Base-by-base conservation (phyloP, 768 basidiomycete species). In the Pilatotrama ljubarskyi region DNA sequence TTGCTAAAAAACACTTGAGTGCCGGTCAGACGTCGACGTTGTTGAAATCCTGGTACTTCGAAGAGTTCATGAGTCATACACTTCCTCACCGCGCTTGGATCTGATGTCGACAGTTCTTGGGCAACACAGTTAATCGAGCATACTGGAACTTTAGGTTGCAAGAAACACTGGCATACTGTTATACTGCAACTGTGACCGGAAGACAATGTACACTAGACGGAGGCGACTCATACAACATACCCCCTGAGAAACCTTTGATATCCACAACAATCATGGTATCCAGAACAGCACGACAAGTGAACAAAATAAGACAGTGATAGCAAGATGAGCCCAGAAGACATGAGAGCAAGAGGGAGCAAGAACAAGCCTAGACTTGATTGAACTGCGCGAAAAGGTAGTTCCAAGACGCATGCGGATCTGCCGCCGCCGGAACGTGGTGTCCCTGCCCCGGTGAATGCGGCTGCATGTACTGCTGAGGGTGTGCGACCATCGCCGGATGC, bases 341-440 rank as follows among this genome's bases (percentile, higher is more conserved):
- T 40, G 40, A 38, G 18, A 35, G 24, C 38, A 24, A n/a, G 38
- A 41, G 29, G 24, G 24, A 29, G 38, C 15, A 52, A 2, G 13
- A 18, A 3, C 13, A 14, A 7, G 17, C 22, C 47, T 54, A 68
- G 5, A 56, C 52, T 51, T 65, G 64, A 36, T 67, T 64, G 40
- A 67, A 69, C 62, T 69, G 69, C 20, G 64, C 66, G 44, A 65
- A 65, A 24, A 71, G 60, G 42, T 61, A 69, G 42, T 65, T 62
- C 70, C 70, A 71, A 26, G 66, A 67, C 24, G 68, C 58, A 18
- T 67, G 58, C 24, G 67, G 65, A 43, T 70, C 69, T 17, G 59
- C 36, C 17, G 42, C 36, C 20, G 48, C 32, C 29, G 52, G 38
- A 40, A 64, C 51, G n/a, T 55, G 61, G 18, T 63, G 60, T 26